A percentile compares a stretch with the other conserved stretches of the same genome.
Evolutionary conservation across 495 filamentous ascomycete genomes (phyloP).

Genomic region (Podospora tetraspora): DNA sequence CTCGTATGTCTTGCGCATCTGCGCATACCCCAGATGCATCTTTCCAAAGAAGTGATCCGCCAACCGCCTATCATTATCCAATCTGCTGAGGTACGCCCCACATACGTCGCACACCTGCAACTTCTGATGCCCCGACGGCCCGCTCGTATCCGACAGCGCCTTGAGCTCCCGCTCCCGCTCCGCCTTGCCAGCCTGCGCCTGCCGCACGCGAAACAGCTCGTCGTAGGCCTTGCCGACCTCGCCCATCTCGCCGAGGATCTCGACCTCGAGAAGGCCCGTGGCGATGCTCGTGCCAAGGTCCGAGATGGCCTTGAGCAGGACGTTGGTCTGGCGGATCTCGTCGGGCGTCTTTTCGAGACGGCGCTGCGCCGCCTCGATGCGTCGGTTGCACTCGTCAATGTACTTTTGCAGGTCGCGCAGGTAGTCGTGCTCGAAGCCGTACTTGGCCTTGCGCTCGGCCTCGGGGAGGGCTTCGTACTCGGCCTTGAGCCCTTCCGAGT

Average conservation of each 20-base stretch:
- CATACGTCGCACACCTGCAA: constrained; percentile 98
- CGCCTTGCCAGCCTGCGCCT: constrained; percentile 74
- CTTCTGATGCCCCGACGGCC: constrained; percentile 93
- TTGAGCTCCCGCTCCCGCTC: constrained; percentile 87
- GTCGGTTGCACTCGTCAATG: constrained; percentile 92
- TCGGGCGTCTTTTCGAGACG: constrained; percentile 95
- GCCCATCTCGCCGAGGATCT: constrained; percentile 76
- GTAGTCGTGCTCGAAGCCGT: constrained; percentile 95
- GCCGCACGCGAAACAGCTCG: constrained; percentile 78
- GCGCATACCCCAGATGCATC: constrained; percentile 97
- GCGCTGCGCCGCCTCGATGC: constrained; percentile 85
- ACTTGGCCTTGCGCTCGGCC: constrained; percentile 60
- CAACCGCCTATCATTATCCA: constrained; percentile 90
- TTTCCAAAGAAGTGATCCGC: constrained; percentile 99
- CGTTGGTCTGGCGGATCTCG: constrained; percentile 95
- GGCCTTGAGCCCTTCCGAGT: constrained; percentile 78
- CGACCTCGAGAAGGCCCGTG: constrained; percentile 75
- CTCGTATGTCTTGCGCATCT: constrained; percentile 91
- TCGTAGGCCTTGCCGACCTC: constrained; percentile 74
- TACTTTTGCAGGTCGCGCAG: constrained; percentile 90
- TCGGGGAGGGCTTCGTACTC: constrained; percentile 72
- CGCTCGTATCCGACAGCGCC: constrained; percentile 81
- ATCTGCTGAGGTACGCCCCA: constrained; percentile 76
- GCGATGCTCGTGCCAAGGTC: constrained; percentile 77
- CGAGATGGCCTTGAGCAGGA: constrained; percentile 79